Evolutionary conservation across 306 rosid genomes (phyloP).

Genomic region (Parietaria judaica): DNA sequence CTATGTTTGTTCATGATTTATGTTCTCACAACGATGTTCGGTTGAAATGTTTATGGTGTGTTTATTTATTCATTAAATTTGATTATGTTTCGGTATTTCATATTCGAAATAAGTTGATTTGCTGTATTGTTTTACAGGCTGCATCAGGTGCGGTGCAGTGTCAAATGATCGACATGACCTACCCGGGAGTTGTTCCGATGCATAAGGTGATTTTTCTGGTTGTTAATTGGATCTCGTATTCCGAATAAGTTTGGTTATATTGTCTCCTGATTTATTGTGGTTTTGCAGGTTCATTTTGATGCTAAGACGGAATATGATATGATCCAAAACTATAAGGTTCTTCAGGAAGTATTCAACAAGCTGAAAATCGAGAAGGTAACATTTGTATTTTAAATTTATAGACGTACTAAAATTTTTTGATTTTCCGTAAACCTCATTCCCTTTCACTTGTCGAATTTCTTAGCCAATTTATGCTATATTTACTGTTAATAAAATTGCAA

Average conservation of each 20-base stretch:
- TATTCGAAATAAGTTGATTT: neutral
- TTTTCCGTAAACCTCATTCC: neutral
- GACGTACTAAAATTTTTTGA: too few species aligned
- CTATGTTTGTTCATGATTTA: too few species aligned
- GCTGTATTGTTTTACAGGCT: slow-evolving; percentile 48
- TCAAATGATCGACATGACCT: slow-evolving; percentile 85
- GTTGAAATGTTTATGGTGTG: neutral
- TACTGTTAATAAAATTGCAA: too few species aligned
- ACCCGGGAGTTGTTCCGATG: slow-evolving; percentile 93
- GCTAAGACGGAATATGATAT: slow-evolving; percentile 88
- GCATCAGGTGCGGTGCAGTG: slow-evolving; percentile 99
- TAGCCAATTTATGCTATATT: neutral
- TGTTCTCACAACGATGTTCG: too few species aligned
- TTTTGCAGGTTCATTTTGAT: slow-evolving; percentile 72
- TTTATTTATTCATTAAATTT: neutral
- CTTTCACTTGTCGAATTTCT: neutral
- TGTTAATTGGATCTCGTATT: neutral
- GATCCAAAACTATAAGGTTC: slow-evolving; percentile 94
- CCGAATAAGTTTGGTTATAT: neutral
- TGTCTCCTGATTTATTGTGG: neutral
- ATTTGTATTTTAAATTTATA: neutral
- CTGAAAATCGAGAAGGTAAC: slow-evolving; percentile 77
- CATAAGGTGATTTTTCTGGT: slow-evolving; percentile 55
- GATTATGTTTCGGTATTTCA: neutral
- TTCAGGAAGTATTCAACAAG: slow-evolving; percentile 87